A percentile compares a stretch with the other conserved stretches of the same genome.
phyloP scores from a whole-genome alignment of 2,329 filamentous ascomycete species.

The Calonectria leucothoes region DNA sequence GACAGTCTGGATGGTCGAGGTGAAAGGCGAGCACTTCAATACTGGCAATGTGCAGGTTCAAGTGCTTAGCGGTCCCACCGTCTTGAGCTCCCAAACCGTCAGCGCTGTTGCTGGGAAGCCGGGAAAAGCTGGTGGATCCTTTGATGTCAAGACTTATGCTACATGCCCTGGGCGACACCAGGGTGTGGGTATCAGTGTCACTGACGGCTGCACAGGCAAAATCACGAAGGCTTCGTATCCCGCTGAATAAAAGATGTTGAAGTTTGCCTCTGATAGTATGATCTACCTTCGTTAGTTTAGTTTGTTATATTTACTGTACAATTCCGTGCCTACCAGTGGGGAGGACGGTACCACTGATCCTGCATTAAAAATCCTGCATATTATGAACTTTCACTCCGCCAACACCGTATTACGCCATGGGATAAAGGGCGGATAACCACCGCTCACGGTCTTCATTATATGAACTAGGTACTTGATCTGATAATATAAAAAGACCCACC shows the following conservation, averaged over 20 bases:
- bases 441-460: too few relatives aligned
- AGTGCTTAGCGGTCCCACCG: not conserved
- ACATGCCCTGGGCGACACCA: not conserved
- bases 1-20: not conserved
- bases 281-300: not conserved
- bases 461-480: too few relatives aligned
- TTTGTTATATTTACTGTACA: not conserved
- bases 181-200: not conserved
- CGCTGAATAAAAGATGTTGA: not conserved
- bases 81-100: not conserved
- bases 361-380: too few relatives aligned
- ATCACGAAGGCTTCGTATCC: not conserved
- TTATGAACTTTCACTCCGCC: too few relatives aligned
- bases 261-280: not conserved
- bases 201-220: constrained; percentile 1
- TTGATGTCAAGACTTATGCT: not conserved
- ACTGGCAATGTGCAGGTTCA: not conserved
- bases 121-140: not conserved
- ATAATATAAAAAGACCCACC: too few relatives aligned
- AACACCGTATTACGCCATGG: too few relatives aligned
- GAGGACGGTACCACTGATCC: too few relatives aligned
- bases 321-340: too few relatives aligned
- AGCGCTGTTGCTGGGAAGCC: not conserved
- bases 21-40: constrained; percentile 15
- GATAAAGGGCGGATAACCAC: too few relatives aligned